Conservation (phyloP, 495 filamentous ascomycete species). For the Penicillium diatomitis region DNA sequence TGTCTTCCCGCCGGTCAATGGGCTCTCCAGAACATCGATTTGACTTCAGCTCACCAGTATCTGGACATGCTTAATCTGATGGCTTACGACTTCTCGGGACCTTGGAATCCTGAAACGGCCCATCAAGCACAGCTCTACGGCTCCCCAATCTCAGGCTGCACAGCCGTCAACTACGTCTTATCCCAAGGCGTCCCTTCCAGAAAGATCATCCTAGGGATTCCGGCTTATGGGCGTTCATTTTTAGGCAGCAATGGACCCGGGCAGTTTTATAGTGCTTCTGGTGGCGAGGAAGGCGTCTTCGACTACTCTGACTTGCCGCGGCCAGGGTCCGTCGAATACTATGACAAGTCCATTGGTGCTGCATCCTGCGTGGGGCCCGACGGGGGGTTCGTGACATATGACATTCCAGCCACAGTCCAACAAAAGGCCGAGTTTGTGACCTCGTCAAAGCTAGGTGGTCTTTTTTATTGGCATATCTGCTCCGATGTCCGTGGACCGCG, state of each 20-base stretch:
- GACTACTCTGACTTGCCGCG: slow-evolving; percentile 74
- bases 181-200: slow-evolving; percentile 56
- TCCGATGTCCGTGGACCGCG: slow-evolving; percentile 59
- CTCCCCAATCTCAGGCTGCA: slow-evolving; percentile 54
- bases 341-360: slow-evolving; percentile 59
- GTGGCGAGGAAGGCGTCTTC: slow-evolving; percentile 72
- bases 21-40: slow-evolving; percentile 68
- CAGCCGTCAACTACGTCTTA: slow-evolving; percentile 56
- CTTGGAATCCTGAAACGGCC: slow-evolving; percentile 60
- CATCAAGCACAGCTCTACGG: slow-evolving; percentile 77
- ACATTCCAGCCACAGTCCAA: slow-evolving; percentile 74
- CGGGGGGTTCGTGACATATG: slow-evolving; percentile 81
- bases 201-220: slow-evolving; percentile 75
- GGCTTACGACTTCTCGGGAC: slow-evolving; percentile 81
- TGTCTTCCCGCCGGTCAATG: slow-evolving; percentile 71
- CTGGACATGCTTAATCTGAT: slow-evolving; percentile 78
- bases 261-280: slow-evolving; percentile 52
- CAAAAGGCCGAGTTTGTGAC: slow-evolving; percentile 78
- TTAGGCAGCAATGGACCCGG: slow-evolving; percentile 55
- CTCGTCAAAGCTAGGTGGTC: slow-evolving; percentile 63
- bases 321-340: slow-evolving; percentile 56
- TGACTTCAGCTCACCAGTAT: slow-evolving; percentile 51
- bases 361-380: slow-evolving; percentile 73
- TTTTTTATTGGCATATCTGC: slow-evolving; percentile 91
- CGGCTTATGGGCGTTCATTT: slow-evolving; percentile 76